Conservation (phyloP, 2,329 filamentous ascomycete genomes). For the Fusarium longipes region DNA sequence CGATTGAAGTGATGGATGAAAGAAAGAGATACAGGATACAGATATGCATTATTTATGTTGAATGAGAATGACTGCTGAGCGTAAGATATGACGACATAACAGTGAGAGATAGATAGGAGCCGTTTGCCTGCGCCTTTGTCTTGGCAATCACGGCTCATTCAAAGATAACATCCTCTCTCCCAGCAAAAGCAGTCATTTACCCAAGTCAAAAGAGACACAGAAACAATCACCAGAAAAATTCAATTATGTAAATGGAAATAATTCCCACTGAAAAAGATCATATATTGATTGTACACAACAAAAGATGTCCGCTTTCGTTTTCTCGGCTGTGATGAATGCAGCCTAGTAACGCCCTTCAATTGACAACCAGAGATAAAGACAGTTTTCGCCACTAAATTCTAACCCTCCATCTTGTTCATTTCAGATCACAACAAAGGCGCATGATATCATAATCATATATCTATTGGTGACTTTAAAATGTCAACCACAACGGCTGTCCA, state of each 20-base stretch:
- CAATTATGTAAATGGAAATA: too few relatives aligned
- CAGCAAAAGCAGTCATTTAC: not conserved
- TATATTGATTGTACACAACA: not conserved
- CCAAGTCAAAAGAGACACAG: not conserved
- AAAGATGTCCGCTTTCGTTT: not conserved
- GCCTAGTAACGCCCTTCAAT: constrained; percentile 11
- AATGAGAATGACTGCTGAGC: not conserved
- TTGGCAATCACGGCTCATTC: not conserved
- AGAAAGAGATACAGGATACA: accelerated
- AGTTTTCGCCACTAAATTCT: not conserved
- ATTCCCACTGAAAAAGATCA: too few relatives aligned
- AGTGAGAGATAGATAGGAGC: not conserved
- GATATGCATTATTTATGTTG: not conserved
- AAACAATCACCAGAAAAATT: accelerated
- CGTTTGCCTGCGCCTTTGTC: constrained; percentile 9
- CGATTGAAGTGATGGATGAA: not conserved
- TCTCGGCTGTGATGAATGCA: constrained; percentile 5
- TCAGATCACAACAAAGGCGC: not conserved
- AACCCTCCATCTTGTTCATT: not conserved
- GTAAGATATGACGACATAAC: not conserved
- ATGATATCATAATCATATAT: not conserved
- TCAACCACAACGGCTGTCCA: constrained; percentile 32
- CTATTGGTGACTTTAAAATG: not conserved
- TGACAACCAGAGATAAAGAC: constrained; percentile 14
- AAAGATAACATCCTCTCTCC: not conserved